Evolutionary conservation across 2,329 filamentous ascomycete genomes (phyloP), one percentile per base, ranked within the genome.

Genomic region (Hirsutella thompsonii): DNA sequence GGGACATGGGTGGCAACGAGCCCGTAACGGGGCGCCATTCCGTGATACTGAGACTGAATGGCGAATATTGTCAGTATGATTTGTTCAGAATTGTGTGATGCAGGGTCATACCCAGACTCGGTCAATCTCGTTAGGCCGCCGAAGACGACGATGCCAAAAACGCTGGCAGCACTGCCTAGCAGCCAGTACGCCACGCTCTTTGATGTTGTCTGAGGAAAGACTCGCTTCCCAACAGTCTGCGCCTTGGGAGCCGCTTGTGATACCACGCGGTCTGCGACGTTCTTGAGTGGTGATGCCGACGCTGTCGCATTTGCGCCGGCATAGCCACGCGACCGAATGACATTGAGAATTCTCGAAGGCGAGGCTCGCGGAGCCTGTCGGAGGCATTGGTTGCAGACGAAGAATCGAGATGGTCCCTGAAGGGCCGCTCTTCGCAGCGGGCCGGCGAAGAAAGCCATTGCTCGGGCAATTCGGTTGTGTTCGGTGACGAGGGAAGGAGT

Each of bases 1-100:
- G 64, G 53, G 77, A 83, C 61, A 84, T 74, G 30, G 92, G 92
- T 29, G 88, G 89, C 30, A 93, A 67, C 14, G 88, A 89, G 50
- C 92, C 92, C 9, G 92, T 96, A 35, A 98, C 89, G 38, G 92
- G 92, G 51, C 81, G 82, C 92, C 92, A 98, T 83, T 98, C 92
- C 47, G 92, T 98, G 54, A 98, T 98, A 59, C 89, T 95, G 49
- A 98, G 72, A 36, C 90, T 94, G 49, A 16, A 35, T 1, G 20
- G 18, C 10, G 36, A 36, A 3, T 11, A 5, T 36, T 34, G 21
- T 33, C 30, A 32, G 36, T 21, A 16, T 28, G n/a, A 28, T 19
- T 13, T n/a, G n/a, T n/a, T n/a, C n/a, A 33, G 5, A 6, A 4
- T 3, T n/a, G n/a, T 9, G 10, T 33, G 18, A 32, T 20, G 2